Conservation (phyloP, 164 flowering plant species). For the Dillenia suffruticosa region DNA sequence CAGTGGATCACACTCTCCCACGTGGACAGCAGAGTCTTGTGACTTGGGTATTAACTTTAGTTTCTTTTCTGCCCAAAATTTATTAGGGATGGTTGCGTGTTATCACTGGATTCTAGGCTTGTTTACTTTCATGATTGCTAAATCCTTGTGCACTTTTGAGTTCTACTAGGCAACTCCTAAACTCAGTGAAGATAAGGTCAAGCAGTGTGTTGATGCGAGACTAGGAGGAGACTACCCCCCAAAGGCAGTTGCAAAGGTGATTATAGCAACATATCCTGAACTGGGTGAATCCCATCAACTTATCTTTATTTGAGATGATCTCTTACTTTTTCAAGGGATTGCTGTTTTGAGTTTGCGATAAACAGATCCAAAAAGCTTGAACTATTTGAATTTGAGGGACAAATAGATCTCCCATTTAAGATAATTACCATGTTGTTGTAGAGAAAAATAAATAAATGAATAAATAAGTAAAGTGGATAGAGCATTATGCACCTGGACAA, state of each 20-base stretch:
- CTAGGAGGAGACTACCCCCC: conserved; percentile 72
- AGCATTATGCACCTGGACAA: too few relatives aligned
- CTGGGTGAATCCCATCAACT: too few relatives aligned
- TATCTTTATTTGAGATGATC: too few relatives aligned
- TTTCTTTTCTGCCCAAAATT: background rate
- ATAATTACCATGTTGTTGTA: too few relatives aligned
- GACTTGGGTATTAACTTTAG: conserved; percentile 59
- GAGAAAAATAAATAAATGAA: too few relatives aligned
- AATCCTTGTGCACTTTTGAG: conserved; percentile 5
- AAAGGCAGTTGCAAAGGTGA: conserved; percentile 89
- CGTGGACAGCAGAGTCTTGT: conserved; percentile 92
- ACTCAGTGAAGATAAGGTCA: conserved; percentile 85
- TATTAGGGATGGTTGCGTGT: background rate
- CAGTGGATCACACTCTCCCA: conserved; percentile 82
- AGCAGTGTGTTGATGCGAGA: conserved; percentile 78
- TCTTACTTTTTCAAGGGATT: too few relatives aligned
- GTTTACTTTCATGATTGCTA: conserved; percentile 1
- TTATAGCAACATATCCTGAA: background rate
- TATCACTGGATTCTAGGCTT: background rate
- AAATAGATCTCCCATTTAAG: too few relatives aligned
- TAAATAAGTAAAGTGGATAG: too few relatives aligned
- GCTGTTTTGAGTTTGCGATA: too few relatives aligned
- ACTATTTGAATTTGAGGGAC: too few relatives aligned
- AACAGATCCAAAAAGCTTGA: too few relatives aligned
- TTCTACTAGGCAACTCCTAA: conserved; percentile 69